phyloP scores from a whole-genome alignment of 768 basidiomycete species.

The Exidia glandulosa region DNA sequence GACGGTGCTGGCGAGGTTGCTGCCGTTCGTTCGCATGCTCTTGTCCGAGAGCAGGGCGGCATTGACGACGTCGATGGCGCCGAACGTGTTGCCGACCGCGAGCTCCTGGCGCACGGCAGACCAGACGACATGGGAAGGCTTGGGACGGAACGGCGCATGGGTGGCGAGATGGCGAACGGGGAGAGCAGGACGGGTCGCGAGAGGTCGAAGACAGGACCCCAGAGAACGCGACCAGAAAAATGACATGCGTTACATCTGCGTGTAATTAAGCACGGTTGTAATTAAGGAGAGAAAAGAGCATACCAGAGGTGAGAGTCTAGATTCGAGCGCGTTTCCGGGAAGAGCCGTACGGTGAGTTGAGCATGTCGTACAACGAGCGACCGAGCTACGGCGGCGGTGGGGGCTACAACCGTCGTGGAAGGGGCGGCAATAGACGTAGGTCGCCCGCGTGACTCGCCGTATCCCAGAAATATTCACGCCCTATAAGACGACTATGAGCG shows the following conservation, averaged over 20 bases:
- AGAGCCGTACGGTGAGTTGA: not conserved
- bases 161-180: not conserved
- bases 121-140: not conserved
- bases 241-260: not conserved
- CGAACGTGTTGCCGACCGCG: not conserved
- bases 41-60: not conserved
- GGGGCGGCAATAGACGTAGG: not conserved
- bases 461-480: not conserved
- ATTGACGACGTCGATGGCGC: not conserved
- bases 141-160: not conserved
- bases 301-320: not conserved
- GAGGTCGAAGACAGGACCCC: not conserved
- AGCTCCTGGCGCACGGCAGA: not conserved
- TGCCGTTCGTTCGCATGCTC: not conserved
- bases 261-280: not conserved
- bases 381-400: not conserved
- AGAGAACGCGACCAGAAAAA: not conserved
- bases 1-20: not conserved
- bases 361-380: not conserved
- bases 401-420: not conserved
- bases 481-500: conserved; percentile 46
- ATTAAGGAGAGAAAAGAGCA: not conserved
- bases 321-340: not conserved
- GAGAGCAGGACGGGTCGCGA: not conserved
- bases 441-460: not conserved